Evolutionary conservation across 768 basidiomycete genomes (phyloP).

Genomic region (Boletus rubroflammeus): DNA sequence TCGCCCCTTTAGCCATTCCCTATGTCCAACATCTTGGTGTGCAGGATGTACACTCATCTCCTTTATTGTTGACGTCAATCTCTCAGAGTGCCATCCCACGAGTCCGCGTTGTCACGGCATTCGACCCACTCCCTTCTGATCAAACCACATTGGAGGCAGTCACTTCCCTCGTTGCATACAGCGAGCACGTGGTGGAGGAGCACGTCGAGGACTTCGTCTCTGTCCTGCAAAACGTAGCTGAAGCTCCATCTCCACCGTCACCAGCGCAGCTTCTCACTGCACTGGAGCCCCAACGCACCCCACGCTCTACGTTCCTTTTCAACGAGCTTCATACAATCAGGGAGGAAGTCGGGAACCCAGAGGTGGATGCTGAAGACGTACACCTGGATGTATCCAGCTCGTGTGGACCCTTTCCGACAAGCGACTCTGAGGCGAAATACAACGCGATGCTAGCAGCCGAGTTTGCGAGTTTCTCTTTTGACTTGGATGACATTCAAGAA

Average conservation of each 20-base stretch:
- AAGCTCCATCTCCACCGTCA: neutral
- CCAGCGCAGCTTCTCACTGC: neutral
- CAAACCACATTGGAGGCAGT: neutral
- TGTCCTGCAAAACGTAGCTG: neutral
- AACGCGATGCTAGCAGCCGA: slow-evolving; percentile 9
- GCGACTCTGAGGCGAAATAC: slow-evolving; percentile 4
- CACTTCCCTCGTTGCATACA: neutral
- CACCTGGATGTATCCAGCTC: neutral
- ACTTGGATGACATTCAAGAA: slow-evolving; percentile 10
- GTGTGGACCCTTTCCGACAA: neutral
- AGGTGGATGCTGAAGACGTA: neutral
- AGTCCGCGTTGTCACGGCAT: neutral
- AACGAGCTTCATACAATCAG: neutral
- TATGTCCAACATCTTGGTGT: too few species aligned
- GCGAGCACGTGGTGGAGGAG: neutral
- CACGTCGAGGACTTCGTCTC: slow-evolving; percentile 2
- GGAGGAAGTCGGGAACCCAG: neutral
- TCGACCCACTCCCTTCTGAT: neutral
- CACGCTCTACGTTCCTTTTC: neutral
- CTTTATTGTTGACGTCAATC: neutral
- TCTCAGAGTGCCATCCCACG: neutral
- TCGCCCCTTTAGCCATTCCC: neutral
- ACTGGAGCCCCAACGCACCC: neutral
- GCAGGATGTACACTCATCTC: neutral
- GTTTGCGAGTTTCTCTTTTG: slow-evolving; percentile 7